Evolutionary conservation across 129 eudicot genomes (phyloP), one percentile per base, ranked within the genome.

Genomic region (Calendula officinalis): DNA sequence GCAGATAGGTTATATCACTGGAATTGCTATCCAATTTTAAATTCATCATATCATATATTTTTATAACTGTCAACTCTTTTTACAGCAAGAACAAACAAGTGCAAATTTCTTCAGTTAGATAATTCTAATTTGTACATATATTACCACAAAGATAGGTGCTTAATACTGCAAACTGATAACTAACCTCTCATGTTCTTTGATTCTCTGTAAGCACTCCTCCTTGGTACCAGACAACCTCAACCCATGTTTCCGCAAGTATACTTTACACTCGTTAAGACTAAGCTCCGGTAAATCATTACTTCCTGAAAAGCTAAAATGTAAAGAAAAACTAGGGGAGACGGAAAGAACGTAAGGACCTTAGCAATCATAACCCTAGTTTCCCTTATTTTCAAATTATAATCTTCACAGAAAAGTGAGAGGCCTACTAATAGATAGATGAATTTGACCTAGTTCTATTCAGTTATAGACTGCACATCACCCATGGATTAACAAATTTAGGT

Each of bases 171-270:
- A 73, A 17, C 22, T 56, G 58, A 70, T 11, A 45, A 67, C 83
- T 67, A 66, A 90, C 95, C 88, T 90, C 86, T 82, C 78, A 56
- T 86, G 84, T 76, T 90, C 95, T 72, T 74, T 69, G 43, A 90
- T 82, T 45, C 97, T 79, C 48, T 71, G 68, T n/a, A 83, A 45
- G 68, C 95, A 90, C 69, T 80, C 91, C 67, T 70, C 83, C 68
- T 84, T 90, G 34, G 85, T 81, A 61, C 95, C 97, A 13, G 89
- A 74, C 48, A 90, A 56, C 79, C 95, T 79, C 75, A 90, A 76
- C 9, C 80, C 82, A 65, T 81, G 78, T 62, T 50, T 65, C 47
- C 97, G 75, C 56, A 90, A 60, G 80, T 83, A 86, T 8, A 79
- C 53, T 79, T 81, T 86, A 76, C 81, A 83, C 61, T 83, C 97